Evolutionary conservation across 1,139 yeast genomes (phyloP), one percentile per base, ranked within the genome.

Genomic region (Lodderomyces margitis): DNA sequence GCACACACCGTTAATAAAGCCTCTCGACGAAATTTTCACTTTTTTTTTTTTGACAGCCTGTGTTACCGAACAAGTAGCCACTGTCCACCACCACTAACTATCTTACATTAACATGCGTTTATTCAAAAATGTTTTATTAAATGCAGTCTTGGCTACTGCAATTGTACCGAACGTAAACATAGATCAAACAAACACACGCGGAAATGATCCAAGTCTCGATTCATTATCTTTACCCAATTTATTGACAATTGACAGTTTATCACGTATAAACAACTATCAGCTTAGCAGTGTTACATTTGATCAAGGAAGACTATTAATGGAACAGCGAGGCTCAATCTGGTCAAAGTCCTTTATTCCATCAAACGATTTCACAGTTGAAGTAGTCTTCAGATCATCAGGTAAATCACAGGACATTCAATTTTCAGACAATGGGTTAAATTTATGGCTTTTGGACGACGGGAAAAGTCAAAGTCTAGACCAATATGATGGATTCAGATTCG

Each of bases 401-500:
- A 54, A 54, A 3, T 43, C 47, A 3, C 49, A 51, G 10, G 72
- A 68, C 46, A 51, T 58, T 24, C 44, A 48, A n/a, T 68, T 48
- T 46, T 47, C 46, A 30, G 61, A 59, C 7, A 78, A 81, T 46
- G 83, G 82, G 0, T 54, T 80, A 24, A 64, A 80, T 1, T 60
- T 81, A 34, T 81, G 82, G 77, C 52, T 81, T 16, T 37, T 37
- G 16, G 39, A 42, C 5, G 32, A 33, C 17, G 9, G 21, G 7
- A 24, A 34, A 24, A 53, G 56, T 6, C 20, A 53, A 58, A n/a
- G 47, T 56, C 47, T 52, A 4, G 53, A 59, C 41, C 55, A 56
- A 11, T 84, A 64, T 51, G 83, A 81, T 53, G 94, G 94, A 16
- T 66, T 85, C 44, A 83, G 76, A 46, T 59, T 81, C 31, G 58